These are phyloP conservation scores for Geosiphon pyriformis DNA, from an alignment of 192 early-diverging fungal genomes.

Conservation along the genomic window DNA sequence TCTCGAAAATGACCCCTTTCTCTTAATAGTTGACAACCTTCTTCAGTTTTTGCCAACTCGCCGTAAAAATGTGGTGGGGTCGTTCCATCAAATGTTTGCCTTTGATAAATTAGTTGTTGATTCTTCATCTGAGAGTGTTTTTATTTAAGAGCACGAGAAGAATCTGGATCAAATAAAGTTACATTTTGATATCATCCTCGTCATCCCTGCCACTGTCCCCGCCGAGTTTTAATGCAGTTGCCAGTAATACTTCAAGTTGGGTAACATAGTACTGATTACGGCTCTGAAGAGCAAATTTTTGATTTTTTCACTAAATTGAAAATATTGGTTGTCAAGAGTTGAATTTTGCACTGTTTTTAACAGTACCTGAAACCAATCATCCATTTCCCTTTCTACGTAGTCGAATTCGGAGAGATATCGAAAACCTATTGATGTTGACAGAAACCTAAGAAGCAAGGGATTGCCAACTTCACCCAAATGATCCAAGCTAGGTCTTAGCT, in stretches of 20 bases:
- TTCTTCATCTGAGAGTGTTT: neutral
- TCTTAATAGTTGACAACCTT: conserved; percentile 61
- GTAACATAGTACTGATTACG: conserved; percentile 64
- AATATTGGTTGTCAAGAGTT: no score
- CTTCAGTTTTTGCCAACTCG: conserved; percentile 66
- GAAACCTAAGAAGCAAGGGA: conserved; percentile 60
- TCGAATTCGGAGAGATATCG: conserved; percentile 60
- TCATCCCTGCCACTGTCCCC: neutral
- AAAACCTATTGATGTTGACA: conserved; percentile 70
- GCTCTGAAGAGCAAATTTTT: conserved; percentile 33
- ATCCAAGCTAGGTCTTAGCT: conserved; percentile 64
- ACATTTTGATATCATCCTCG: conserved; percentile 31
- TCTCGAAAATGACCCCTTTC: conserved; percentile 60
- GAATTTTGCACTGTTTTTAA: neutral
- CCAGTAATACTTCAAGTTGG: conserved; percentile 59
- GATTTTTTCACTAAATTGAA: no score
- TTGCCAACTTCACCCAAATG: conserved; percentile 67
- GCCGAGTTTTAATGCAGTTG: conserved; percentile 34
- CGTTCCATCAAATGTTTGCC: conserved; percentile 35
- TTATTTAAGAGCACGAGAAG: neutral
- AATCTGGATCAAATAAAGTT: neutral
- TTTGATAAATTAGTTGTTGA: conserved; percentile 8
- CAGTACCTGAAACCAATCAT: conserved; percentile 75
- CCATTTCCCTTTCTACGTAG: conserved; percentile 72
- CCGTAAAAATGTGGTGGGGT: conserved; percentile 76